A percentile compares a stretch with the other conserved stretches of the same genome.
Evolutionary conservation across 148 eudicot genomes (phyloP).

Genomic region (Chenopodium album): DNA sequence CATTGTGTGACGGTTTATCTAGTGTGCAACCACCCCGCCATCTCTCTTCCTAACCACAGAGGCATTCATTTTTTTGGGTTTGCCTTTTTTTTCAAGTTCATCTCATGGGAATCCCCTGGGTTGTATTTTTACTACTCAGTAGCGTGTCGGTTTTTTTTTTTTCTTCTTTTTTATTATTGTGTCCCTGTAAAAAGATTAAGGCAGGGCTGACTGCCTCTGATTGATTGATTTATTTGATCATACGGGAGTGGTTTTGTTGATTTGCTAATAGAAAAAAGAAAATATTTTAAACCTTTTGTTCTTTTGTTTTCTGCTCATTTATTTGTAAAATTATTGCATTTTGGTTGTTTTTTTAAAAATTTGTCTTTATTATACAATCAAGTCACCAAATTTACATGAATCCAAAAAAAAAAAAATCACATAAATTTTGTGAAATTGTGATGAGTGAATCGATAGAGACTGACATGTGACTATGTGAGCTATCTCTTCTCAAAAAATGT

Average conservation of each 20-base stretch:
- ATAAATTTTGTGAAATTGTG: no score
- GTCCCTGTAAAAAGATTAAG: slow-evolving; percentile 2
- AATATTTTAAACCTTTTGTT: not conserved
- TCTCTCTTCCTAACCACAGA: slow-evolving; percentile 11
- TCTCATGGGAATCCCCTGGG: slow-evolving; percentile 15
- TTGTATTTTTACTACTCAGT: slow-evolving; percentile 14
- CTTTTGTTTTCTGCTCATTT: not conserved
- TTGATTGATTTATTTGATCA: slow-evolving; percentile 23
- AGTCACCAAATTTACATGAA: not conserved
- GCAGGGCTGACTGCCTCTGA: slow-evolving; percentile 18
- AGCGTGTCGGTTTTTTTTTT: not conserved
- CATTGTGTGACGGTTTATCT: slow-evolving; percentile 13
- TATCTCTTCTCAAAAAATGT: not conserved
- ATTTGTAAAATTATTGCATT: not conserved
- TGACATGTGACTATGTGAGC: no score
- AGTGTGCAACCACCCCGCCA: slow-evolving; percentile 8
- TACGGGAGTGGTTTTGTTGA: slow-evolving; percentile 17
- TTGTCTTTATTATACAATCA: no score
- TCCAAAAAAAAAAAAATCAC: not conserved
- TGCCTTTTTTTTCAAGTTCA: slow-evolving; percentile 5
- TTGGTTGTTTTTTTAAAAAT: not conserved
- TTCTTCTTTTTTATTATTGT: not conserved
- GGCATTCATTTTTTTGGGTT: slow-evolving; percentile 22
- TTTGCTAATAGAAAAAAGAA: slow-evolving; percentile 4
- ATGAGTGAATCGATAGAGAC: no score